Evolutionary conservation across 345 rosid genomes (phyloP), one percentile per base, ranked within the genome.

Genomic region (Excoecaria cochinchinensis): DNA sequence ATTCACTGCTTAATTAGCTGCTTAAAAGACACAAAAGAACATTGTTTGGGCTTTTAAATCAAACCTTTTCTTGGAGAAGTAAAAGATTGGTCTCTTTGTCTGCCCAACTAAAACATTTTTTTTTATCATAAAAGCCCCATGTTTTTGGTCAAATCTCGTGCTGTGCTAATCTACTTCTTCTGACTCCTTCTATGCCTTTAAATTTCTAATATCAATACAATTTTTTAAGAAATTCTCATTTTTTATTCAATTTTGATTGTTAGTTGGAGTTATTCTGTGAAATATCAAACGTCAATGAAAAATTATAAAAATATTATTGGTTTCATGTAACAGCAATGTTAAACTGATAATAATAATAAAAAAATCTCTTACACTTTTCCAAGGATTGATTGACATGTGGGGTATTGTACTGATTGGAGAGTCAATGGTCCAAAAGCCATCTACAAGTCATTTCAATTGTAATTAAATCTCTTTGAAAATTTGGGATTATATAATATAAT

Each of bases 1-100:
- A 14, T n/a, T n/a, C 4, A 60, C 10, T 60, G 36, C 31, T 6
- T 60, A 22, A 22, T 22, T 22, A 47, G 44, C 19, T 59, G 61
- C 78, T 74, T 82, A 52, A 76, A 80, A 78, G 78, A 71, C 76
- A 79, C 62, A 78, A 74, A 79, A 80, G 71, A 52, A 78, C 61
- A 71, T 36, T 73, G 53, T 31, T 52, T 31, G 8, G 72, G 58
- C 17, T 4, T 40, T 19, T 36, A 21, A 69, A 77, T 13, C 17
- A 8, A 17, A 14, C 60, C 78, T 70, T 87, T 82, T 79, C 78
- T 82, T 59, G 88, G 79, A 82, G 85, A 78, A 70, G 83, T 74
- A 74, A 80, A 75, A 61, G 59, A 36, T 58, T 69, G 83, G 88
- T 82, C 88, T 74, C 82, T 78, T 81, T 85, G 90, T 86, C 89